Base-by-base conservation (phyloP, 345 rosid genomes). In the Capsella bursapastoris region DNA sequence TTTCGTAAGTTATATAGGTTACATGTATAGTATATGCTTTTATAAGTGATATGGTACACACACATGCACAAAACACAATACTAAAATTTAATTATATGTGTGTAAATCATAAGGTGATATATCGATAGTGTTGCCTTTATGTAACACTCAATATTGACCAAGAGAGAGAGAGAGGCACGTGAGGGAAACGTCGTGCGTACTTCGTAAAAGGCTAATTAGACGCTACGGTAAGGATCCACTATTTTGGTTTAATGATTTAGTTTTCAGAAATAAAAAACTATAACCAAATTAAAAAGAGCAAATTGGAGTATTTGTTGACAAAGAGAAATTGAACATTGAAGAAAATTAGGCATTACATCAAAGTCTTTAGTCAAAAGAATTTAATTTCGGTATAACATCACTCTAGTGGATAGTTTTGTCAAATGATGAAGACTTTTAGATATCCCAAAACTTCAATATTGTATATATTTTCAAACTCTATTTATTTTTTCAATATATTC, bases 301-400 rank as follows among this genome's bases (percentile, higher is more conserved):
- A 34, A 34, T 1, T 0, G 2, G 22, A 44, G 15, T 44, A 27
- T 35, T 62, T 5, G 58, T 53, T 68, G 35, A 60, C 22, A 7
- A 61, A 75, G 25, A 1, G 22, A 50, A 57, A 38, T 56, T 32
- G 64, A 27, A 38, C 15, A 12, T 32, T 8, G 58, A 58, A 43
- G 51, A 76, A 52, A 61, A 70, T 76, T 76, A 64, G 80, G 80
- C 60, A 22, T 40, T 2, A 7, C 13, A 63, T 1, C 71, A 70
- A 60, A 60, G 0, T 22, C 14, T 55, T 55, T 16, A 47, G 70
- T 76, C 65, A 62, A 69, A 61, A 47, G 2, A 16, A 45, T 27
- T 22, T 55, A 37, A 14, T 28, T 70, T 70, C 38, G 80, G 71
- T 76, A 56, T 3, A 38, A 70, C 18, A 18, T 76, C 80, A 76